Evolutionary conservation across 2,329 filamentous ascomycete genomes (phyloP).

Genomic region (Davidsoniella virescens): DNA sequence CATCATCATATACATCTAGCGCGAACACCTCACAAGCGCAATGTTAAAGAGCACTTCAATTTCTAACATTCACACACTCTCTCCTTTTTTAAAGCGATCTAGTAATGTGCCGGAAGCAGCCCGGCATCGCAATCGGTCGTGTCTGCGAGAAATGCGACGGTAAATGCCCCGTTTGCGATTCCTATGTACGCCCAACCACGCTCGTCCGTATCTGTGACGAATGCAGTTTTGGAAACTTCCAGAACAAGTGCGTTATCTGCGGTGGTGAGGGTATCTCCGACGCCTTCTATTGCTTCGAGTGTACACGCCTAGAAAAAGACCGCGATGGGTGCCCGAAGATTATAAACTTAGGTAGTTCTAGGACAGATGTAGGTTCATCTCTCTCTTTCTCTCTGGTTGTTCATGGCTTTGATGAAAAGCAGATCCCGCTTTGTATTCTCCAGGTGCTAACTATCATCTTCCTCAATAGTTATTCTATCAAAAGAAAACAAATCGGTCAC

Average conservation of each 20-base stretch:
- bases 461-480: conserved; percentile 40
- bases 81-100: conserved; percentile 51
- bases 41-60: not conserved
- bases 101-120: conserved; percentile 98
- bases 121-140: conserved; percentile 92
- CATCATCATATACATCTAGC: not conserved
- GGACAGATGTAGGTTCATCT: conserved; percentile 60
- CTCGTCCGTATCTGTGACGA: conserved; percentile 98
- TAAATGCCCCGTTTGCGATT: conserved; percentile 98
- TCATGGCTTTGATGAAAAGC: not conserved
- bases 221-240: conserved; percentile 98
- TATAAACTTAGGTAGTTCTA: conserved; percentile 88
- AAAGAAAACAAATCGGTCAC: conserved; percentile 47
- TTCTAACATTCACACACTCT: not conserved
- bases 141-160: conserved; percentile 99
- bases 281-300: conserved; percentile 99
- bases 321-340: conserved; percentile 97
- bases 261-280: conserved; percentile 96
- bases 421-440: too few species aligned
- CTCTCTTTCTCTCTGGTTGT: conserved; percentile 26
- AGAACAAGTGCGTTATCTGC: conserved; percentile 99
- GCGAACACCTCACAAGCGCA: not conserved
- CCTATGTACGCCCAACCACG: conserved; percentile 93
- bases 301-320: conserved; percentile 91
- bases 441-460: conserved; percentile 17